Percentiles rank a stretch among this genome's conserved stretches.
Evolutionary conservation across 495 filamentous ascomycete genomes (phyloP).

Genomic region (Aspergillus hancockii): DNA sequence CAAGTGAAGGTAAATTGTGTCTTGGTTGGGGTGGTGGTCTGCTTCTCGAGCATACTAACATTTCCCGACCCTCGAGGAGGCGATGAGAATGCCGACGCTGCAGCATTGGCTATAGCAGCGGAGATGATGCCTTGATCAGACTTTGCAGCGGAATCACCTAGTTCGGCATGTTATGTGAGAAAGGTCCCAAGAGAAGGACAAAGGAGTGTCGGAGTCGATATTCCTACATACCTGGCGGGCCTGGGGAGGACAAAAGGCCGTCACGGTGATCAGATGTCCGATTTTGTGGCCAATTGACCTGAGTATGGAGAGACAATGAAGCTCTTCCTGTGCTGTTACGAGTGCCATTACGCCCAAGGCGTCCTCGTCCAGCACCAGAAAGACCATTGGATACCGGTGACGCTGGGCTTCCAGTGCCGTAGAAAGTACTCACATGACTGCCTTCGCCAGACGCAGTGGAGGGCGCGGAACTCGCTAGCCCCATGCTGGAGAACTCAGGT

Average conservation of each 20-base stretch:
- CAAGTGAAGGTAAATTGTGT: conserved; percentile 93
- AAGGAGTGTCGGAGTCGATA: neutral
- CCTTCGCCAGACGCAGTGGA: conserved; percentile 44
- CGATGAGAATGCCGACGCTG: conserved; percentile 66
- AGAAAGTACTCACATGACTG: conserved; percentile 54
- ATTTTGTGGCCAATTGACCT: conserved; percentile 37
- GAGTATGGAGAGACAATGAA: conserved; percentile 55
- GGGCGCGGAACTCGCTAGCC: conserved; percentile 48
- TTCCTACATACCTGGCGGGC: conserved; percentile 35
- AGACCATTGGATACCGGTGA: conserved; percentile 59
- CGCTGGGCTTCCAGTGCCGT: conserved; percentile 54
- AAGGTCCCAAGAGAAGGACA: neutral
- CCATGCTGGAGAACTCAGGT: conserved; percentile 63
- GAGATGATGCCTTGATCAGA: conserved; percentile 79
- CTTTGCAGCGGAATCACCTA: conserved; percentile 35
- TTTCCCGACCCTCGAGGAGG: conserved; percentile 67
- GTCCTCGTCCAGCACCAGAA: conserved; percentile 76
- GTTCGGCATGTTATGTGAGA: conserved; percentile 10
- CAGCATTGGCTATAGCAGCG: conserved; percentile 85
- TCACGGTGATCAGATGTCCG: conserved; percentile 41
- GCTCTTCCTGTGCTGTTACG: conserved; percentile 59
- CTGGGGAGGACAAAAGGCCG: conserved; percentile 40
- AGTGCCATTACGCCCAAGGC: conserved; percentile 62
- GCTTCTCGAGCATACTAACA: conserved; percentile 72
- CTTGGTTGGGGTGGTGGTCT: conserved; percentile 62